phyloP scores from a whole-genome alignment of 208 protist species.

The Jaenimonas drosophilae region DNA sequence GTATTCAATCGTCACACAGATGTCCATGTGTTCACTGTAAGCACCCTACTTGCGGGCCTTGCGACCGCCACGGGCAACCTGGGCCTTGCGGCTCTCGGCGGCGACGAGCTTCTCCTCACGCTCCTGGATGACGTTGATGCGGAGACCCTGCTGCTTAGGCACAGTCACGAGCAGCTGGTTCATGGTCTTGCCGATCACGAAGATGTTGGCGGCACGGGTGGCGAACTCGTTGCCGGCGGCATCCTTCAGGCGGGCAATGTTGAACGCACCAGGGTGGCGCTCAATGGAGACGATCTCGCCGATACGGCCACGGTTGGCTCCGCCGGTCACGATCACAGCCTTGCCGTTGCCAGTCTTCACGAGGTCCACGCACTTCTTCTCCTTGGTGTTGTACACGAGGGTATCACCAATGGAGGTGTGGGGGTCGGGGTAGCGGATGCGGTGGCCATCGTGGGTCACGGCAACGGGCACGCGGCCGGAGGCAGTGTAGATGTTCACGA shows the following conservation, averaged over 20 bases:
- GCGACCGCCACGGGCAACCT: slow-evolving; percentile 19
- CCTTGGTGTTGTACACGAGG: slow-evolving; percentile 96
- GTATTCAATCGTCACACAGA: too few relatives aligned
- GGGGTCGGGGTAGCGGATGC: slow-evolving; percentile 99
- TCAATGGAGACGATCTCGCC: slow-evolving; percentile 94
- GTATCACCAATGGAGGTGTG: too few relatives aligned
- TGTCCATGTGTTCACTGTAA: too few relatives aligned
- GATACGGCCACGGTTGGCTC: slow-evolving; percentile 97
- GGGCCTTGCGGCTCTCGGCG: slow-evolving; percentile 55
- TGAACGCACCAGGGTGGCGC: slow-evolving; percentile 93
- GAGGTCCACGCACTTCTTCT: slow-evolving; percentile 90
- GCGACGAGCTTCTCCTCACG: slow-evolving; percentile 78
- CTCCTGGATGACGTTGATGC: slow-evolving; percentile 83
- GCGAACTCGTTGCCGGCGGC: slow-evolving; percentile 91
- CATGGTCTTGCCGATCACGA: slow-evolving; percentile 96
- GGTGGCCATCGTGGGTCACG: slow-evolving; percentile 98
- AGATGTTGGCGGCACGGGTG: slow-evolving; percentile 98
- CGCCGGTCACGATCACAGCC: slow-evolving; percentile 95
- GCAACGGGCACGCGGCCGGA: slow-evolving; percentile 94
- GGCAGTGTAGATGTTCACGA: slow-evolving; percentile 87
- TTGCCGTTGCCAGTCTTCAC: slow-evolving; percentile 90
- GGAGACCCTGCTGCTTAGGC: slow-evolving; percentile 94
- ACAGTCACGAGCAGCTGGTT: slow-evolving; percentile 89
- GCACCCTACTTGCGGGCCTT: slow-evolving; percentile 57
- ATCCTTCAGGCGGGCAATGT: slow-evolving; percentile 97